Percentiles rank a stretch among this genome's conserved stretches.
phyloP scores from a whole-genome alignment of 225 moss, liverwort and hornwort genomes.

The Climacium dendroides region DNA sequence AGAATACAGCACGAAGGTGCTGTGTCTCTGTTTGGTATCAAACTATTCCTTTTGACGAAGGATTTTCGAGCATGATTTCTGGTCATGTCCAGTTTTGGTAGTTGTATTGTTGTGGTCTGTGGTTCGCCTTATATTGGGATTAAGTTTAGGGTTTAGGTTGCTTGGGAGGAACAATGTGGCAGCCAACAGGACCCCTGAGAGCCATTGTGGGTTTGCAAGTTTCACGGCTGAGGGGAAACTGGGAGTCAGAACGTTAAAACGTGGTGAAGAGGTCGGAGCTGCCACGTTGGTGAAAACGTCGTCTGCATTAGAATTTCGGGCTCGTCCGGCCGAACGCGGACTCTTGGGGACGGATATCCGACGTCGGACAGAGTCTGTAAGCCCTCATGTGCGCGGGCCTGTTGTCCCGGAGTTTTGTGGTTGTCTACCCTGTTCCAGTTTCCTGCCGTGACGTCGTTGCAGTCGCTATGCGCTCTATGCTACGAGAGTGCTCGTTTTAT shows the following conservation, averaged over 20 bases:
- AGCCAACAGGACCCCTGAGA: not conserved
- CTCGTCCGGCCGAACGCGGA: not conserved
- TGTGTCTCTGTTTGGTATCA: not conserved
- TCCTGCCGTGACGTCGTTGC: not conserved
- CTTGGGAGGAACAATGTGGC: not conserved
- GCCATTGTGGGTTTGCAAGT: not conserved
- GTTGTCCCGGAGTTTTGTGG: not conserved
- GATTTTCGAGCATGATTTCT: not conserved
- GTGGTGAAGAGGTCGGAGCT: not conserved
- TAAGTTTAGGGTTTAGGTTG: not conserved
- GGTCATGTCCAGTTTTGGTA: not conserved
- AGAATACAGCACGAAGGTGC: not conserved
- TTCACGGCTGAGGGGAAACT: not conserved
- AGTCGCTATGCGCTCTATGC: not conserved
- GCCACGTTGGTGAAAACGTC: too few species aligned
- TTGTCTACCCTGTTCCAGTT: not conserved
- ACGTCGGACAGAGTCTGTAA: not conserved
- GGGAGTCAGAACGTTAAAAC: not conserved
- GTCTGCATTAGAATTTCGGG: not conserved
- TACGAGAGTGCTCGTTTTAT: not conserved
- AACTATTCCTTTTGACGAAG: not conserved
- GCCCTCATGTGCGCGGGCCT: not conserved
- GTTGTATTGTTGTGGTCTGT: not conserved
- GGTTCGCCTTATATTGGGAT: not conserved
- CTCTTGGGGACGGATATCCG: not conserved